Percentiles rank a stretch among this genome's conserved stretches.
phyloP scores from a whole-genome alignment of 1,284 basidiomycete species.

The Anthracocystis panici-leucophaei region DNA sequence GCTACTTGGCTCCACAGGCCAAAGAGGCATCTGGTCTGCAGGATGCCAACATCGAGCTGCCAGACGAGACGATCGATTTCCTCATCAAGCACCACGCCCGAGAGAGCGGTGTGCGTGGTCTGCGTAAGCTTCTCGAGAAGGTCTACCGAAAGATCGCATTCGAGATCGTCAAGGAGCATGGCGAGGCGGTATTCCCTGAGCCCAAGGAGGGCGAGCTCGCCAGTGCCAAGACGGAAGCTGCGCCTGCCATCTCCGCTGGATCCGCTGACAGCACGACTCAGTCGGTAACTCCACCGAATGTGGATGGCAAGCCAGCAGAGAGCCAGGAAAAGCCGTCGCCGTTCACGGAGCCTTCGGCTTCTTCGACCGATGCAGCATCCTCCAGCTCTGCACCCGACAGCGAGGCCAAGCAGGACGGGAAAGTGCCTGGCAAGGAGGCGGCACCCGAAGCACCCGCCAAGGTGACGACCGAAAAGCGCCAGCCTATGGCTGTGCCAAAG shows the following conservation, averaged over 20 bases:
- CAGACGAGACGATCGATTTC: conserved; percentile 78
- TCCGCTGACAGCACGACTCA: conserved; percentile 63
- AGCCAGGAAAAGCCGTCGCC: conserved; percentile 21
- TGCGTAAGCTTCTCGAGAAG: conserved; percentile 73
- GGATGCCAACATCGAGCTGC: conserved; percentile 64
- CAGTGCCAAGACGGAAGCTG: conserved; percentile 48
- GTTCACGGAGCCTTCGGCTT: conserved; percentile 44
- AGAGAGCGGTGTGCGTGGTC: conserved; percentile 80
- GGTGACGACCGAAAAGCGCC: conserved; percentile 81
- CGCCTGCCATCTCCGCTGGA: conserved; percentile 30
- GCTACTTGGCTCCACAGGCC: conserved; percentile 93
- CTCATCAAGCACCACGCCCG: conserved; percentile 97
- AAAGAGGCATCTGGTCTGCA: conserved; percentile 86
- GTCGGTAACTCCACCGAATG: conserved; percentile 67
- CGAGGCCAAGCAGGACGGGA: conserved; percentile 38
- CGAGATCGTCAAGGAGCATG: conserved; percentile 89
- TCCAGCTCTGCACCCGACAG: conserved; percentile 27
- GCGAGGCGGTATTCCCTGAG: conserved; percentile 88
- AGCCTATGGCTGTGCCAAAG: conserved; percentile 85
- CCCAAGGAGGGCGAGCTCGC: conserved; percentile 70
- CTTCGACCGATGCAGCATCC: conserved; percentile 14
- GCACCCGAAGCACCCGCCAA: conserved; percentile 57
- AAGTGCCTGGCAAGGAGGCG: conserved; percentile 51
- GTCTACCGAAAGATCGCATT: conserved; percentile 97
- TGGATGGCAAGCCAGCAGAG: conserved; percentile 21